phyloP scores from a whole-genome alignment of 306 rosid species.

The Quercus bicolor region DNA sequence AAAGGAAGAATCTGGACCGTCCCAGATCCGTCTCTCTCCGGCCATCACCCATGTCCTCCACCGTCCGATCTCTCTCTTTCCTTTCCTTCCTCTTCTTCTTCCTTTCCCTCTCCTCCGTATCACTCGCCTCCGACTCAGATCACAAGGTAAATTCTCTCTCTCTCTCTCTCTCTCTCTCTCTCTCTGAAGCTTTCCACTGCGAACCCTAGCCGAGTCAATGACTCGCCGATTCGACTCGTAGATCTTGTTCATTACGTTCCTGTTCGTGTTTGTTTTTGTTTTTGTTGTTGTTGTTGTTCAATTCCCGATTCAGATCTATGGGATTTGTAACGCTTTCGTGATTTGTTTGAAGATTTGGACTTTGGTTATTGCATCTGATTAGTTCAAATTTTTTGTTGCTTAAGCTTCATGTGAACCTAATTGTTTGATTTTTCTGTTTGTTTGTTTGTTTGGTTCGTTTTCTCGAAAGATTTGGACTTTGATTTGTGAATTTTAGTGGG shows the following conservation, averaged over 20 bases:
- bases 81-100: constrained; percentile 33
- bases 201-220: neutral
- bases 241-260: constrained; percentile 38
- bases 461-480: neutral
- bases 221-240: neutral
- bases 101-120: constrained; percentile 51
- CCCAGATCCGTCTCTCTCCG: constrained; percentile 46
- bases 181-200: neutral
- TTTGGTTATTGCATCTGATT: no score
- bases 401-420: no score
- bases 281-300: neutral
- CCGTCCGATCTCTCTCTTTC: constrained; percentile 52
- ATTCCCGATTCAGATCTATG: neutral
- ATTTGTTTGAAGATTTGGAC: neutral
- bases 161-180: constrained; percentile 11
- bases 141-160: constrained; percentile 60
- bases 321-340: neutral
- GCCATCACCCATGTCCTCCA: constrained; percentile 60
- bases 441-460: neutral
- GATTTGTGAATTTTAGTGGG: neutral
- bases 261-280: neutral
- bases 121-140: constrained; percentile 74
- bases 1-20: constrained; percentile 15
- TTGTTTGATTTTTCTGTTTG: no score
- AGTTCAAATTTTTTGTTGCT: no score